Conservation (phyloP, 768 basidiomycete species). For the Suillus tomentosus region DNA sequence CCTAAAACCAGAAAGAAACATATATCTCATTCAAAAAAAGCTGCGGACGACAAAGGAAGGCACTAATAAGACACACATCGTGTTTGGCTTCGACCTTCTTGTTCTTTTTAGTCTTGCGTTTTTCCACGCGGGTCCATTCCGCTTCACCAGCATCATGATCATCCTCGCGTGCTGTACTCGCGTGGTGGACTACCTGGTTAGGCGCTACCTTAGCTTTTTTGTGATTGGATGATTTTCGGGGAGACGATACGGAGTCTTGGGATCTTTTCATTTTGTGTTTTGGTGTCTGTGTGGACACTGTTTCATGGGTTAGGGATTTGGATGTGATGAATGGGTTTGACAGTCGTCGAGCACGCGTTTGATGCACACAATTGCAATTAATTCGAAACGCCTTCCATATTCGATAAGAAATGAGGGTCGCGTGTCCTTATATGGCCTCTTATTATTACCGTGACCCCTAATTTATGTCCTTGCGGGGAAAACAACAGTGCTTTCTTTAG, state of each 20-base stretch:
- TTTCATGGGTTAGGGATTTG: background rate
- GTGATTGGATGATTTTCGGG: slow-evolving; percentile 24
- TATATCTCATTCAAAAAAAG: slow-evolving; percentile 16
- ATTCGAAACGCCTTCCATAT: slow-evolving; percentile 5
- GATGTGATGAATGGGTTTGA: slow-evolving; percentile 1
- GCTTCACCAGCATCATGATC: slow-evolving; percentile 31
- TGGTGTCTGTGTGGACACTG: background rate
- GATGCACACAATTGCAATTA: background rate
- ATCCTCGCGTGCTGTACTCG: slow-evolving; percentile 16
- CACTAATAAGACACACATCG: slow-evolving; percentile 51
- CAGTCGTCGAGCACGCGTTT: slow-evolving; percentile 1
- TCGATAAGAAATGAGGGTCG: background rate
- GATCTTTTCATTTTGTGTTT: slow-evolving; percentile 32
- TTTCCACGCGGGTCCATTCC: slow-evolving; percentile 73
- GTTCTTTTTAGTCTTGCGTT: slow-evolving; percentile 69
- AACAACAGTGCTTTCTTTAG: background rate
- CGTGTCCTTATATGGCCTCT: background rate
- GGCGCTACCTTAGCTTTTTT: slow-evolving; percentile 43
- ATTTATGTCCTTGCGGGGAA: background rate
- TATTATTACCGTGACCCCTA: background rate
- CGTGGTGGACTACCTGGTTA: slow-evolving; percentile 8
- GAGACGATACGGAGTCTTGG: slow-evolving; percentile 23
- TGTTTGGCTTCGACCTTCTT: slow-evolving; percentile 57
- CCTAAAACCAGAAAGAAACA: slow-evolving; percentile 17
- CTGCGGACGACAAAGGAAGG: background rate